Base-by-base conservation (phyloP, 78 protist species). In the Dictyostelium capitatum region DNA sequence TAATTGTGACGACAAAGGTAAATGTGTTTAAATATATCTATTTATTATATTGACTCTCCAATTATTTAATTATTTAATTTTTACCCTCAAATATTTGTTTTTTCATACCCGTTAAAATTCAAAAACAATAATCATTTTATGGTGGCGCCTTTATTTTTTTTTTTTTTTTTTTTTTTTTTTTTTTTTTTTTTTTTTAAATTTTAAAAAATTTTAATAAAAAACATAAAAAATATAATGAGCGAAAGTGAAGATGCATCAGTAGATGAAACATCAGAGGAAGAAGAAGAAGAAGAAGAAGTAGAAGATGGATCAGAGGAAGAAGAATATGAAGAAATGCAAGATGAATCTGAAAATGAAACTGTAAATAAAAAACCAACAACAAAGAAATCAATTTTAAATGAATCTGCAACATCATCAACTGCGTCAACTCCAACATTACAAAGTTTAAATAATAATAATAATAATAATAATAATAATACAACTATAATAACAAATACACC, bases 1-100 rank as follows among this genome's bases (percentile, higher is more conserved):
- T 15, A 11, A 32, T 11, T 81, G 89, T 65, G 89, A 81, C 48
- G 89, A 81, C 3, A 37, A 37, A 37, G 73, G 84, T 80, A 37
- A 37, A n/a, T n/a, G n/a, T n/a, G n/a, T n/a, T n/a, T n/a, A n/a
- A n/a, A n/a, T n/a, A n/a, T n/a, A n/a, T n/a, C n/a, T n/a, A n/a
- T n/a, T n/a, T n/a, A n/a, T n/a, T n/a, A n/a, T n/a, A n/a, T n/a
- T n/a, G n/a, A n/a, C n/a, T n/a, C n/a, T n/a, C n/a, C n/a, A n/a
- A n/a, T n/a, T n/a, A n/a, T n/a, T n/a, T n/a, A n/a, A n/a, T n/a
- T n/a, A n/a, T n/a, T n/a, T n/a, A n/a, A n/a, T n/a, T n/a, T n/a
- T n/a, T n/a, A n/a, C n/a, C n/a, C n/a, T n/a, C n/a, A n/a, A n/a
- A n/a, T n/a, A n/a, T n/a, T n/a, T n/a, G n/a, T n/a, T n/a, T n/a